Percentiles rank a stretch among this genome's conserved stretches.
phyloP scores from a whole-genome alignment of 2,329 filamentous ascomycete species.

The Cercospora sp. region DNA sequence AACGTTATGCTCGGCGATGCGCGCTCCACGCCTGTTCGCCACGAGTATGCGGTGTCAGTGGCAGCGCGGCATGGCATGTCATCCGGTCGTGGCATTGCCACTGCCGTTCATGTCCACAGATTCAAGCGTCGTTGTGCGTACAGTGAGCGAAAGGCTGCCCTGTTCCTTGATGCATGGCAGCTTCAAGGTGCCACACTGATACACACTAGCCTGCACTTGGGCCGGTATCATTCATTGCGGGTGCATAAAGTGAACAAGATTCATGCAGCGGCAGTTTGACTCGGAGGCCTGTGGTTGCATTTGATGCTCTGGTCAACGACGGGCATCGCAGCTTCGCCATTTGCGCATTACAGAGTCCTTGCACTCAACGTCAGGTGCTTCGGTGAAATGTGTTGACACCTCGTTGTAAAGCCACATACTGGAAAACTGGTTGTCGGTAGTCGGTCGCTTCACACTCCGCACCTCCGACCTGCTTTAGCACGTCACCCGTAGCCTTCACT shows the following conservation, averaged over 20 bases:
- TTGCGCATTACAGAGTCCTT: not conserved
- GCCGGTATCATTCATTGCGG: not conserved
- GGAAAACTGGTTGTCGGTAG: not conserved
- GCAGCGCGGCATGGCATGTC: not conserved
- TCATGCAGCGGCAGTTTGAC: not conserved
- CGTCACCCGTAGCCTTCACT: not conserved
- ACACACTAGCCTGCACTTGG: not conserved
- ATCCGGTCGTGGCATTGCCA: not conserved
- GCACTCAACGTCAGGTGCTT: not conserved
- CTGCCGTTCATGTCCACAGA: not conserved
- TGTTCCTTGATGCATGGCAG: not conserved
- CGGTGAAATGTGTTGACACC: not conserved
- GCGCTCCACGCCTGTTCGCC: not conserved
- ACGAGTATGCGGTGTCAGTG: not conserved
- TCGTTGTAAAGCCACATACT: not conserved
- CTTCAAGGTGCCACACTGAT: not conserved
- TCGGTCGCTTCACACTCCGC: not conserved
- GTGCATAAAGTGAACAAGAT: not conserved
- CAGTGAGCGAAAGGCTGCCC: not conserved
- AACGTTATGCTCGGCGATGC: not conserved
- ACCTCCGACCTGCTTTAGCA: not conserved
- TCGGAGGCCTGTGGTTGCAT: not conserved
- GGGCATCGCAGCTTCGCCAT: not conserved
- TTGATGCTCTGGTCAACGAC: not conserved
- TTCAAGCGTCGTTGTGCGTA: not conserved